phyloP scores from a whole-genome alignment of 1,139 yeast species.

The Pichia sp. region DNA sequence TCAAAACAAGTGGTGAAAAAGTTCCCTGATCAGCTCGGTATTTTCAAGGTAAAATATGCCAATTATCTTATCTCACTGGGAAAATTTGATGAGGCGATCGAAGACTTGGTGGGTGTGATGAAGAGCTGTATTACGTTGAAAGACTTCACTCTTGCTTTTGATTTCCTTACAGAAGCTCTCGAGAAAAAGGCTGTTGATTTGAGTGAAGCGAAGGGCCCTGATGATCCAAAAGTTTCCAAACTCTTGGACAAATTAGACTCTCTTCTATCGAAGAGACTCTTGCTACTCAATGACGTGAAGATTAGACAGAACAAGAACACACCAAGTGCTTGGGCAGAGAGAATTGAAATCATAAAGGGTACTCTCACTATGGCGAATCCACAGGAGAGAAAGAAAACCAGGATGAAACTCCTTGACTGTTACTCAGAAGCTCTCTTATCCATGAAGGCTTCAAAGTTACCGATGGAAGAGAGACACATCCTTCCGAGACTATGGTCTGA shows the following conservation, averaged over 20 bases:
- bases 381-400: constrained; percentile 24
- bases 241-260: constrained; percentile 48
- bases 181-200: constrained; percentile 38
- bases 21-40: constrained; percentile 58
- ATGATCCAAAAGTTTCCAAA: constrained; percentile 30
- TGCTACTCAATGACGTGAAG: constrained; percentile 58
- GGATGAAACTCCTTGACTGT: constrained; percentile 42
- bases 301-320: constrained; percentile 57
- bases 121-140: constrained; percentile 41
- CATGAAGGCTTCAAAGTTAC: constrained; percentile 53
- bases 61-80: constrained; percentile 36
- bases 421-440: constrained; percentile 62
- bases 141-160: constrained; percentile 62
- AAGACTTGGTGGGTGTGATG: constrained; percentile 43
- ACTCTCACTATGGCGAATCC: constrained; percentile 19
- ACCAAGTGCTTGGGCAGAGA: constrained; percentile 61
- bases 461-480: constrained; percentile 26
- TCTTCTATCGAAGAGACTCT: constrained; percentile 47
- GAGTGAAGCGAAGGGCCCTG: constrained; percentile 4
- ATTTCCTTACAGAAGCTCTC: constrained; percentile 56
- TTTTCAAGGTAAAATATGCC: constrained; percentile 44
- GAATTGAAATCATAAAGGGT: constrained; percentile 37
- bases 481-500: constrained; percentile 59
- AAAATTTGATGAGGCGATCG: constrained; percentile 38
- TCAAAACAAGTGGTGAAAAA: constrained; percentile 34